Evolutionary conservation across 306 rosid genomes (phyloP), one percentile per base, ranked within the genome.

Genomic region (Citrullus mucosospermus): DNA sequence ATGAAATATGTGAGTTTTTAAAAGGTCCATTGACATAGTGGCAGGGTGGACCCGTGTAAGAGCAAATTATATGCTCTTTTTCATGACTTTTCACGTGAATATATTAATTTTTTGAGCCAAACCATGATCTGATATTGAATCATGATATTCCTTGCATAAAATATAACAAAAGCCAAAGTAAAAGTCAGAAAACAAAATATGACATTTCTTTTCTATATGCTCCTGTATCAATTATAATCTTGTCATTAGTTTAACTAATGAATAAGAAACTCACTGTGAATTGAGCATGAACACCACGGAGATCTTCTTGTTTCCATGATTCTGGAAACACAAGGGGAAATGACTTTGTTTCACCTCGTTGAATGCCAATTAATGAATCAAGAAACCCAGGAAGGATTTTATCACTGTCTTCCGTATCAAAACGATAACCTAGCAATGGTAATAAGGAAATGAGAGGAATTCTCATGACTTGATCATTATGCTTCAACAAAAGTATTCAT

Each of bases 261-360:
- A 60, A 76, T 61, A 77, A 20, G 77, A 67, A 79, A 82, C 96
- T 90, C 83, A 94, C 98, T 51, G 89, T 92, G 80, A 94, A 92
- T 80, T 94, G 97, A 78, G 98, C 97, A 82, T 85, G 93, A 83
- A 94, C 79, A 68, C 97, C 95, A 34, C 83, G 88, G 41, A 94
- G 96, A 81, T 83, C 81, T 82, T 92, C 95, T 85, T 92, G 98
- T 54, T 63, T 90, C 98, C 98, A 95, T 15, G 96, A 86, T 84
- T 92, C 93, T 51, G 98, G 97, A 85, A 95, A 95, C 71, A 89
- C 84, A 75, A 92, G 93, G 50, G 92, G 92, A 85, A 92, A 95
- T 63, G 97, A 88, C 89, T 84, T 94, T 43, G 91, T 86, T 85
- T 92, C 97, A 17, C 97, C 97, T 18, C 59, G 85, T 25, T 78